A percentile compares a stretch with the other conserved stretches of the same genome.
Conservation (phyloP, 306 rosid genomes). For the Chamaecrista fasciculata region DNA sequence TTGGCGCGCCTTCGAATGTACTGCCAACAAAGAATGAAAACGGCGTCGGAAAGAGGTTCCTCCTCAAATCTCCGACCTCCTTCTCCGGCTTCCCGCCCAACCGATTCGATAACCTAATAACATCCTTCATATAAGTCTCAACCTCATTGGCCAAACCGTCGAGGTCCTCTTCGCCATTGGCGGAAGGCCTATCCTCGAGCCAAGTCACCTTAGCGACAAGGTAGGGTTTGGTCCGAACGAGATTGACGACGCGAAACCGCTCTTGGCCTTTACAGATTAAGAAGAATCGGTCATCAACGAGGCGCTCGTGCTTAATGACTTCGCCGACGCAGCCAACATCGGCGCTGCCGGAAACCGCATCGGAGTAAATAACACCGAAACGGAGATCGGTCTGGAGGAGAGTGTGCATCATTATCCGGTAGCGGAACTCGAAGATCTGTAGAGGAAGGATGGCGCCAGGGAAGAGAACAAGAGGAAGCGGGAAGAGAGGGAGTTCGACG, state of each 20-base stretch:
- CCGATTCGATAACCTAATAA: constrained; percentile 83
- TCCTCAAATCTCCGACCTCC: constrained; percentile 81
- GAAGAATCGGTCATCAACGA: constrained; percentile 92
- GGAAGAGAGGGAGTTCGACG: constrained; percentile 91
- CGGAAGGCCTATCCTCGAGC: constrained; percentile 92
- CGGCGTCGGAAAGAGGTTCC: constrained; percentile 91
- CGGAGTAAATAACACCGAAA: constrained; percentile 85
- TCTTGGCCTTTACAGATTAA: constrained; percentile 94
- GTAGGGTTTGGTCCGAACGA: constrained; percentile 87
- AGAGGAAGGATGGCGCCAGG: constrained; percentile 94
- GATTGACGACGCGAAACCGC: constrained; percentile 70
- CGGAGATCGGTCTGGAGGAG: constrained; percentile 97
- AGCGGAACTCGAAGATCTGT: constrained; percentile 98
- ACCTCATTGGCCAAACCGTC: constrained; percentile 74
- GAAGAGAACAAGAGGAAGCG: constrained; percentile 85
- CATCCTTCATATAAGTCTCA: constrained; percentile 86
- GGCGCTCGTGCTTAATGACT: constrained; percentile 93
- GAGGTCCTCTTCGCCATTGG: constrained; percentile 58
- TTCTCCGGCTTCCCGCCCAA: constrained; percentile 92
- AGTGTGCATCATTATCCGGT: constrained; percentile 99
- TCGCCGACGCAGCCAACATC: constrained; percentile 97
- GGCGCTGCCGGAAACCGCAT: constrained; percentile 71
- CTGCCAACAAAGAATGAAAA: constrained; percentile 96
- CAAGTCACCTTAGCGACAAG: constrained; percentile 85
- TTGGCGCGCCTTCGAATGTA: constrained; percentile 96